Evolutionary conservation across 306 rosid genomes (phyloP), one percentile per base, ranked within the genome.

Genomic region (Cercis canadensis): DNA sequence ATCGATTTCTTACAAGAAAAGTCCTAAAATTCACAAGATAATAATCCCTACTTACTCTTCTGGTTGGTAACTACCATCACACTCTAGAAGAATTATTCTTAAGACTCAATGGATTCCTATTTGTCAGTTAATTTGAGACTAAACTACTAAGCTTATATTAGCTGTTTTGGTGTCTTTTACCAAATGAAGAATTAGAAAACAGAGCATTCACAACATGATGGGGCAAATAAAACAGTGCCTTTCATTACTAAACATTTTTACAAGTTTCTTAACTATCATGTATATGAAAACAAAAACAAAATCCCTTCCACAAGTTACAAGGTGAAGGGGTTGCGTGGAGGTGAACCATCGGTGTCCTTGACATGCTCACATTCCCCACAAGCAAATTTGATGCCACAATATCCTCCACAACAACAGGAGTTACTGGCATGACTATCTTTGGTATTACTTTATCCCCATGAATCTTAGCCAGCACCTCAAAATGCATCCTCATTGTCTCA

Each of bases 381-480:
- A 80, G 73, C 59, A 81, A 7, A 56, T 69, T 72, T 6, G 78
- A 57, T 0, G 87, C 82, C 37, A 80, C 55, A 1, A 79, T 83
- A 24, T 91, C 99, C 86, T 84, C 92, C 70, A 78, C 36, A 8
- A 55, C 2, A 8, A 86, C 81, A 13, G 97, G 89, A 24, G 61
- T 76, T 12, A 94, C 84, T 0, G 76, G 96, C 64, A 72, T 74
- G 10, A 94, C 76, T 75, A 85, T 86, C 81, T 94, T 97, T 0
- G 97, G 86, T 45, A 91, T 83, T 51, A 94, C 83, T 77, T 78
- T 88, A 53, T 91, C 91, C 0, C 97, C 97, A 24, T 89, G 96
- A 19, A 94, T 84, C 81, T 87, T 94, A n/a, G 91, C 99, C 50
- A 94, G 73, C 31, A 94, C 99, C 87, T 94, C 96, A 50, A 94